Conservation (phyloP, 2,329 filamentous ascomycete genomes). For the Epichloe gansuensis region DNA sequence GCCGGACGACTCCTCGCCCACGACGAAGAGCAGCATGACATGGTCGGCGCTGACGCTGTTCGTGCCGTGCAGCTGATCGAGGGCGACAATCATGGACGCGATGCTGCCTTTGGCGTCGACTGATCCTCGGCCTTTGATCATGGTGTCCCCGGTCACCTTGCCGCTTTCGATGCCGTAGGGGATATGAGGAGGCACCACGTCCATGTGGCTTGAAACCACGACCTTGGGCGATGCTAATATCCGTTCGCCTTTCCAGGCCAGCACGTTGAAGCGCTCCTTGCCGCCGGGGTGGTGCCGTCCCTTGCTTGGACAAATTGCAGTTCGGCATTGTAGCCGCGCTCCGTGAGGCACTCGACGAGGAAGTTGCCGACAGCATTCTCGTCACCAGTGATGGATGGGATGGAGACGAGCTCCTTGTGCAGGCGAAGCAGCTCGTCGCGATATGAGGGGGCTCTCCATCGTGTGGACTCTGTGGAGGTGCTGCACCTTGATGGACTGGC, state of each 20-base stretch:
- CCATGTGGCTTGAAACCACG: slow-evolving; percentile 72
- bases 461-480: not conserved
- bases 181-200: slow-evolving; percentile 62
- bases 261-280: slow-evolving; percentile 52
- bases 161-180: slow-evolving; percentile 49
- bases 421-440: slow-evolving; percentile 51
- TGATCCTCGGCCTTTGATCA: slow-evolving; percentile 60
- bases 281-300: slow-evolving; percentile 16
- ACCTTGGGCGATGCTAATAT: slow-evolving; percentile 39
- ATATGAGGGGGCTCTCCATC: slow-evolving; percentile 20
- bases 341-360: slow-evolving; percentile 52
- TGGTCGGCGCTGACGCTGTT: slow-evolving; percentile 33
- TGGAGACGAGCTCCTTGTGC: slow-evolving; percentile 63
- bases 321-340: slow-evolving; percentile 30
- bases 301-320: slow-evolving; percentile 27
- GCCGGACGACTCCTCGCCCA: slow-evolving; percentile 73
- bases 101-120: slow-evolving; percentile 62
- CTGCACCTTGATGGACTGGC: not conserved
- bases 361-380: slow-evolving; percentile 59
- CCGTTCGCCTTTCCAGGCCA: slow-evolving; percentile 48
- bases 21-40: slow-evolving; percentile 53
- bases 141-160: slow-evolving; percentile 28
- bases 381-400: slow-evolving; percentile 57
- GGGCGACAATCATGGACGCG: slow-evolving; percentile 61
- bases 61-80: slow-evolving; percentile 39